phyloP scores from a whole-genome alignment of 805 yeast species.

The Yarrowia osloensis region DNA sequence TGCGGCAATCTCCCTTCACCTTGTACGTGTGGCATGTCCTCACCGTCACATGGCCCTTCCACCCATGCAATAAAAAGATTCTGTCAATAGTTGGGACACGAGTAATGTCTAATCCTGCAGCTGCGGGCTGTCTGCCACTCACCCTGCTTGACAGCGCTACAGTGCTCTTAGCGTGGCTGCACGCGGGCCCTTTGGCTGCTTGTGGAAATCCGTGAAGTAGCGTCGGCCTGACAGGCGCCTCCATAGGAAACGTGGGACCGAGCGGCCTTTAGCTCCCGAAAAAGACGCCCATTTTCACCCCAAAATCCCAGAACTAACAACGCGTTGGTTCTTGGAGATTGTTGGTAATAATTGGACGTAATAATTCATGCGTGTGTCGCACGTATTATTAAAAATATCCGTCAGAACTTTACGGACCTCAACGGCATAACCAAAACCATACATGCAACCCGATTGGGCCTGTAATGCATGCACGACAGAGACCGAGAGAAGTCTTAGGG shows the following conservation, averaged over 20 bases:
- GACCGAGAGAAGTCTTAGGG: not conserved
- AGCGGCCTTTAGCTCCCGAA: not conserved
- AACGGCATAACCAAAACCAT: not conserved
- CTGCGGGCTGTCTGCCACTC: conserved; percentile 4
- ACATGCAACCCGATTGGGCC: conserved; percentile 20
- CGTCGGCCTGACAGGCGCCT: not conserved
- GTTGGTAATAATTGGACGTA: not conserved
- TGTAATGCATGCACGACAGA: not conserved
- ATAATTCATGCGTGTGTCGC: not conserved
- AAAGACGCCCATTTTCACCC: not conserved
- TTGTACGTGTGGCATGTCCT: not conserved
- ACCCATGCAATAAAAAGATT: not conserved
- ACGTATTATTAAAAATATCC: not conserved
- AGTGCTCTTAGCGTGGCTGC: conserved; percentile 5
- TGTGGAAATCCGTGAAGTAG: not conserved
- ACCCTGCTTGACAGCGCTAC: conserved; percentile 13
- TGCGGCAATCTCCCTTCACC: not conserved
- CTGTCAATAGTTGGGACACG: not conserved
- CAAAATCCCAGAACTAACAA: not conserved
- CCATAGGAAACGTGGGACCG: not conserved
- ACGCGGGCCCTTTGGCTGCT: conserved; percentile 8
- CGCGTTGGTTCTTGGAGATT: not conserved
- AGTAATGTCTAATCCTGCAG: conserved; percentile 7
- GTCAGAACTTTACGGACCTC: not conserved
- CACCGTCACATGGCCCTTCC: not conserved